Evolutionary conservation across 2,329 filamentous ascomycete species (phyloP).

Genomic region (Aspergillus brasiliensis): DNA sequence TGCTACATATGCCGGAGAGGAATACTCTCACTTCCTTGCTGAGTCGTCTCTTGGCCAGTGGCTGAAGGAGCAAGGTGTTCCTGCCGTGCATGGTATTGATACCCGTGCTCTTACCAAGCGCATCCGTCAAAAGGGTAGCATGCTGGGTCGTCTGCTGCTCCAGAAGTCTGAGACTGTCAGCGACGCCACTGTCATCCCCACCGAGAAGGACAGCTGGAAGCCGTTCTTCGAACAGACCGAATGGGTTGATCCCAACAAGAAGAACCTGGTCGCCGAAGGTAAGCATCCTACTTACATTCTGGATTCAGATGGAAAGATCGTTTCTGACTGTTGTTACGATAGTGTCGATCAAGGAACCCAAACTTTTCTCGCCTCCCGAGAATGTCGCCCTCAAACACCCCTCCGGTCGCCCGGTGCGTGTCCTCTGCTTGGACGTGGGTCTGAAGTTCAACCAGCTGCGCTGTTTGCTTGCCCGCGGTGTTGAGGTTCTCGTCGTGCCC

Average conservation of each 20-base stretch:
- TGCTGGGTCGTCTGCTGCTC: conserved; percentile 87
- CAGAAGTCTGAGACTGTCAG: conserved; percentile 58
- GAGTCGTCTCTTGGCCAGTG: conserved; percentile 87
- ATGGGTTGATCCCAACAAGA: conserved; percentile 89
- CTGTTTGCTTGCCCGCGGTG: conserved; percentile 85
- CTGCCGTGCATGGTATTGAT: conserved; percentile 93
- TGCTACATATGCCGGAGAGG: conserved; percentile 89
- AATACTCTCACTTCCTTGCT: conserved; percentile 93
- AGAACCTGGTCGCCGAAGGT: conserved; percentile 95
- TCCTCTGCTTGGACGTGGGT: conserved; percentile 93
- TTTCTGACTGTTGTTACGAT: conserved; percentile 40
- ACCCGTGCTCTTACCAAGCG: conserved; percentile 91
- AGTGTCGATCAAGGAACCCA: conserved; percentile 89
- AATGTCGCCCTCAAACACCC: conserved; percentile 78
- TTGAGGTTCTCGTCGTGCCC: conserved; percentile 91
- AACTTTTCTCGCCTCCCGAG: conserved; percentile 76
- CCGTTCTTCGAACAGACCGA: conserved; percentile 74
- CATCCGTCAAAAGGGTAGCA: conserved; percentile 91
- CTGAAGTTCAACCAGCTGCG: conserved; percentile 98
- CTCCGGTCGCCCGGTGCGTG: conserved; percentile 80
- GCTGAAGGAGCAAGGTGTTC: conserved; percentile 94
- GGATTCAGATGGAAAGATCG: background rate
- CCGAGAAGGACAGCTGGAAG: conserved; percentile 50
- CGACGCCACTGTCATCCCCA: conserved; percentile 42
- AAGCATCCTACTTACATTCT: conserved; percentile 43